Evolutionary conservation across 140 eudicot genomes (phyloP), one percentile per base, ranked within the genome.

Genomic region (Senecio squalidus): DNA sequence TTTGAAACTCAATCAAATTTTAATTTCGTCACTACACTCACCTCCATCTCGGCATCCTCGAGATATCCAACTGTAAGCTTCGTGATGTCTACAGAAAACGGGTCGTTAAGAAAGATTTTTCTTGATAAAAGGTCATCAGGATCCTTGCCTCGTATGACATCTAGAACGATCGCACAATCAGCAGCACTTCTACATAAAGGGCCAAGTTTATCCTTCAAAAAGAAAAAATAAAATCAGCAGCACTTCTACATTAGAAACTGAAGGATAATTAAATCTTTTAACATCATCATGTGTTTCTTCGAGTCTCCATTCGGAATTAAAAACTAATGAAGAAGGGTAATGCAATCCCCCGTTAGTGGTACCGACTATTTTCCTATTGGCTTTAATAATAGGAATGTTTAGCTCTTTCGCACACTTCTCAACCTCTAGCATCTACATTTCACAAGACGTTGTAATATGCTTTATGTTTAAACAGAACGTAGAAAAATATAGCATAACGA

Each of bases 1-100:
- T n/a, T n/a, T n/a, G n/a, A n/a, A n/a, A n/a, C n/a, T n/a, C n/a
- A n/a, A n/a, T n/a, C n/a, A n/a, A n/a, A n/a, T n/a, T n/a, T n/a
- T n/a, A n/a, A n/a, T n/a, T n/a, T n/a, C n/a, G n/a, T n/a, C 36
- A 9, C 4, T 9, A 47, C 3, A 44, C 58, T 33, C 51, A 86
- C 95, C 83, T 86, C 98, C 85, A 76, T 83, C 54, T 91, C 91
- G 3, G 95, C 95, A 74, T 89, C 95, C 55, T 85, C 78, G 3
- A 85, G 82, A 76, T 89, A 89, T 34, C 97, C 97, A 68, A 85
- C 93, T 22, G 83, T 78, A 50, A 89, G 83, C 72, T 91, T 86
- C 51, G 78, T 71, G 54, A 86, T 62, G 58, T 90, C 94, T 18
- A 47, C 80, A 18, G 57, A 63, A 74, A 67, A 91, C 8, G 85